These are phyloP conservation scores for Mucor plumbeus DNA, from an alignment of 371 early-diverging fungal species.

Conservation along the genomic window DNA sequence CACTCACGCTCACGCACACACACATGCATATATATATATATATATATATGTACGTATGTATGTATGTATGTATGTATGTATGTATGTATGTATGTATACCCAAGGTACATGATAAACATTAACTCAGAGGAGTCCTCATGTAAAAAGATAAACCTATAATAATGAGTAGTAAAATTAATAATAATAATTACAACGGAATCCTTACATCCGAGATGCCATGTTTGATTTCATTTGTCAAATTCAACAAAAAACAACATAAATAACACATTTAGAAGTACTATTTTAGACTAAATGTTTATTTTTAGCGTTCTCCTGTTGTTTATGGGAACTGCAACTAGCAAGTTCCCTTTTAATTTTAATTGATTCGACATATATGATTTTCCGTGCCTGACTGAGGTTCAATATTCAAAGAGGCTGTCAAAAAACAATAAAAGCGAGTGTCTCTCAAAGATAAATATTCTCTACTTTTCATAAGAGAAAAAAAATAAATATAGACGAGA, in stretches of 20 bases:
- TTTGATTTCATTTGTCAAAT: not conserved
- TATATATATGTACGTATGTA: no score
- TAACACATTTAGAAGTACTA: not conserved
- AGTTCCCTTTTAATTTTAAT: slow-evolving; percentile 3
- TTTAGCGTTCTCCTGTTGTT: not conserved
- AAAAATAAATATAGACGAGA: no score
- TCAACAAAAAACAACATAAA: not conserved
- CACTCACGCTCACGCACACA: no score
- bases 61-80: no score
- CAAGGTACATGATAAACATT: no score
- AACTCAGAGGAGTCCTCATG: not conserved
- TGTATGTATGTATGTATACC: no score
- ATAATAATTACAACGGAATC: not conserved
- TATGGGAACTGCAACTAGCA: slow-evolving; percentile 4
- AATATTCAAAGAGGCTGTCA: not conserved
- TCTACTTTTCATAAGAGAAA: no score
- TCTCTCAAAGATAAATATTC: no score
- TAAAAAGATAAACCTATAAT: not conserved
- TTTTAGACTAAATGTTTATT: slow-evolving; percentile 1
- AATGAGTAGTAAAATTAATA: no score
- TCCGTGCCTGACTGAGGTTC: not conserved
- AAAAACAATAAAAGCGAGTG: no score
- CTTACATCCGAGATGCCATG: not conserved
- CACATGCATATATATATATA: no score
- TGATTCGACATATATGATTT: not conserved